These are phyloP conservation scores for Fraxinus nigra DNA, from an alignment of 305 asterid species.

Conservation along the genomic window DNA sequence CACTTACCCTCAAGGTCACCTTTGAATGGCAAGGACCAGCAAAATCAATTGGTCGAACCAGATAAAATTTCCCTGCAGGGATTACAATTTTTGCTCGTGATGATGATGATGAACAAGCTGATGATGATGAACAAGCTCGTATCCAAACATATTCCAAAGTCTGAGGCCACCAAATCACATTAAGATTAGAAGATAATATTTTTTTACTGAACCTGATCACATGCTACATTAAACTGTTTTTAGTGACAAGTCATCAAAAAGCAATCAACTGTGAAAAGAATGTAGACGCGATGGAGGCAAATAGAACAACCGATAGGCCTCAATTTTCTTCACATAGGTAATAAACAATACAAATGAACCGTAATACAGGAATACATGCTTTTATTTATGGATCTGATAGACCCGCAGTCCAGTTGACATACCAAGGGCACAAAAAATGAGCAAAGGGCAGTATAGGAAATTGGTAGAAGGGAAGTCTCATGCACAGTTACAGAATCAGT, in stretches of 20 bases:
- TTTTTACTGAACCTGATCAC: not conserved
- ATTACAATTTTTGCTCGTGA: constrained; percentile 41
- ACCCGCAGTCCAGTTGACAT: not conserved
- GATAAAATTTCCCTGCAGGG: constrained; percentile 41
- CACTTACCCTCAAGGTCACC: constrained; percentile 52
- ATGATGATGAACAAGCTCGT: constrained; percentile 46
- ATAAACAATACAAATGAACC: not conserved
- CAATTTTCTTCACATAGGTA: not conserved
- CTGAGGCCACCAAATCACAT: constrained; percentile 38
- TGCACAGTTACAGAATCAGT: not conserved
- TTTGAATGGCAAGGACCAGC: constrained; percentile 67
- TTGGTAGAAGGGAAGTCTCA: not conserved
- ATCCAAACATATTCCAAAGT: constrained; percentile 55
- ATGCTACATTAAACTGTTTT: not conserved
- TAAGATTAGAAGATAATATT: not conserved
- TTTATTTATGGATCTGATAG: not conserved
- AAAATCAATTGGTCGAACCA: constrained; percentile 52
- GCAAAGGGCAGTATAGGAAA: not conserved
- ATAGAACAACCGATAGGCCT: not conserved
- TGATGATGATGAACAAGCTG: constrained; percentile 22
- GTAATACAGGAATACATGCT: not conserved
- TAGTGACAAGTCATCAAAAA: not conserved
- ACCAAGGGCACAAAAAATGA: not conserved
- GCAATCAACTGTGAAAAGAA: not conserved
- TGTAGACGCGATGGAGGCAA: not conserved